phyloP scores from a whole-genome alignment of 495 filamentous ascomycete genomes.

The Xylaria palmicola region DNA sequence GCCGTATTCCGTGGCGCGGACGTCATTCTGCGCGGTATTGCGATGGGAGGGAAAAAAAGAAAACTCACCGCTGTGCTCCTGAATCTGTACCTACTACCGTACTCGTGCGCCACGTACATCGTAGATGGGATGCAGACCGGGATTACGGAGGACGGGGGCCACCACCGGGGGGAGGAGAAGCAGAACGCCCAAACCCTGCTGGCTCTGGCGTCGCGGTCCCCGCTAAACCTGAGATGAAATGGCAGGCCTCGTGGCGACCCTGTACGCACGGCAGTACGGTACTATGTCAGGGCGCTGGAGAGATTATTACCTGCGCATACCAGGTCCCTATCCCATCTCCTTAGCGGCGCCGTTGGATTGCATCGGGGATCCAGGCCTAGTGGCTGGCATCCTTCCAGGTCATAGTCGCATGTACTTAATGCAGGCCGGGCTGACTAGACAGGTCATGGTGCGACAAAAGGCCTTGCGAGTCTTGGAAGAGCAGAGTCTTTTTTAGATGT shows the following conservation, averaged over 20 bases:
- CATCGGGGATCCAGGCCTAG: neutral
- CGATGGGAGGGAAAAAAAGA: neutral
- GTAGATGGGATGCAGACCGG: too few relatives aligned
- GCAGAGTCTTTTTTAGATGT: neutral
- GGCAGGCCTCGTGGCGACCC: constrained; percentile 13
- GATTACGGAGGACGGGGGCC: too few relatives aligned
- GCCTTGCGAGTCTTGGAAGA: neutral
- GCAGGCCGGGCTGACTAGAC: neutral
- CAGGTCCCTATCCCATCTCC: too few relatives aligned
- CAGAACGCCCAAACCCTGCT: neutral
- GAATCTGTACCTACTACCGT: too few relatives aligned
- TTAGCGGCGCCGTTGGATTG: constrained; percentile 2
- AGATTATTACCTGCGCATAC: constrained; percentile 2
- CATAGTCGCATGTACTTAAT: neutral
- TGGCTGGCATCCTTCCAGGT: constrained; percentile 1
- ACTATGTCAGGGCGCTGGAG: neutral
- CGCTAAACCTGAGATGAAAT: constrained; percentile 1
- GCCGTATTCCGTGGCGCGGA: constrained; percentile 1
- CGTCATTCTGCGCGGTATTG: constrained; percentile 4
- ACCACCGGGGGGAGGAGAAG: too few relatives aligned
- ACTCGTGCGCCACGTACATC: too few relatives aligned
- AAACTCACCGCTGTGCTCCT: too few relatives aligned
- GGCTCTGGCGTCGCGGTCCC: neutral
- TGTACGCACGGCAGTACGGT: neutral
- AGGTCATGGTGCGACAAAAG: constrained; percentile 5